Evolutionary conservation across 441 rosid species (phyloP), one percentile per base, ranked within the genome.

Genomic region (Adansonia rubrostipa): DNA sequence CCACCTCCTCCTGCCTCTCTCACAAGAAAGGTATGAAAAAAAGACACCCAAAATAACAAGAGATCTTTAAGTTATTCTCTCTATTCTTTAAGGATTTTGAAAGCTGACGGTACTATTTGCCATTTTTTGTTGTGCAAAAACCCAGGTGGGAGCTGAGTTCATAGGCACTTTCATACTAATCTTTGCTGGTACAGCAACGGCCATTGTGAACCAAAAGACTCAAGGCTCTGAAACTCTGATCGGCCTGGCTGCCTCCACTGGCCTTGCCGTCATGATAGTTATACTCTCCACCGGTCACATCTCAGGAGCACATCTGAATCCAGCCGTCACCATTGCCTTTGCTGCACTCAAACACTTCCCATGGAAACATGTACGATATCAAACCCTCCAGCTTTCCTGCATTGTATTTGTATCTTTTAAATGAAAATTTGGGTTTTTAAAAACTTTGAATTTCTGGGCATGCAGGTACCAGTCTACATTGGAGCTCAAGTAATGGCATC

Each of bases 251-350:
- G 92, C 89, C 71, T 86, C 98, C 4, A 67, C 88, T 0, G 99
- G 99, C 22, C 88, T 95, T 0, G 98, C 96, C 0, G 97, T 89
- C 20, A 92, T 92, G 98, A 79, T 91, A 73, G 92, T 91, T 36
- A 92, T 95, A 28, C 81, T 92, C 6, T 85, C 98, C 2, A 91
- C 97, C 5, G 95, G 98, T 53, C 99, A 95, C 79, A 95, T 95
- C 84, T 95, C 98, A 1, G 98, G 99, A 11, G 99, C 98, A 13
- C 97, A 95, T 85, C 94, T 95, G 48, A 95, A 95, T 80, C 99
- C 98, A 5, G 83, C 96, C 14, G 2, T 95, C 74, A 93, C 99
- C 82, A 88, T 93, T 76, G 80, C 92, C 56, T 95, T 91, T 77
- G 94, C 99, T 69, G 93, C 96, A 19, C 85, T 92, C 45, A 88